Conservation (phyloP, 768 basidiomycete genomes). For the Agrocybe pediades region DNA sequence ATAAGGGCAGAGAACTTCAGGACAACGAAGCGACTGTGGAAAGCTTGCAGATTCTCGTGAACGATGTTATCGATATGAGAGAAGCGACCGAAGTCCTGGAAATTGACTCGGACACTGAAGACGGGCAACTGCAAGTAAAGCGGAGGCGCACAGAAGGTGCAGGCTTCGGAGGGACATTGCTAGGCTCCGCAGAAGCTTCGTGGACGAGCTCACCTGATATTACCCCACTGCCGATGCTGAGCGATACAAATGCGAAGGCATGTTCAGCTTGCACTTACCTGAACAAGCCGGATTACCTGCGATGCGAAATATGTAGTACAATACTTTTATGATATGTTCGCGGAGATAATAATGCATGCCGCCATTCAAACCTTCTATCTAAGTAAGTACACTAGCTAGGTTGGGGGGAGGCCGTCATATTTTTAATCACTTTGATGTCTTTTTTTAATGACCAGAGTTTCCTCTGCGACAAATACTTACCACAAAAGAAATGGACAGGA, state of each 20-base stretch:
- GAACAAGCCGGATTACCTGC: slow-evolving; percentile 43
- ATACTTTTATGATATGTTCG: slow-evolving; percentile 27
- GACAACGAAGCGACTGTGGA: slow-evolving; percentile 63
- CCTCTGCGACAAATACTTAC: too few relatives aligned
- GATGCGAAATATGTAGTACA: slow-evolving; percentile 53
- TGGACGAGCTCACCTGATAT: slow-evolving; percentile 28
- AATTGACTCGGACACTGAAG: slow-evolving; percentile 53
- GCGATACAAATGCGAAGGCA: slow-evolving; percentile 32
- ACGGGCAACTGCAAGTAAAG: slow-evolving; percentile 34
- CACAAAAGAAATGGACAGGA: too few relatives aligned
- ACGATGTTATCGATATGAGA: slow-evolving; percentile 67
- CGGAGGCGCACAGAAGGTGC: slow-evolving; percentile 57
- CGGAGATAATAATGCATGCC: too few relatives aligned
- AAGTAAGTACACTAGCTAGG: too few relatives aligned
- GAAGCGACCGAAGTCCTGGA: slow-evolving; percentile 64
- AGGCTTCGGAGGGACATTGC: slow-evolving; percentile 75
- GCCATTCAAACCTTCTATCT: too few relatives aligned
- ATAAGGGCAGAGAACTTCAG: slow-evolving; percentile 60
- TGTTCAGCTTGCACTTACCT: slow-evolving; percentile 63
- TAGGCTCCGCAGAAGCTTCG: slow-evolving; percentile 38
- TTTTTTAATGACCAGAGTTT: too few relatives aligned
- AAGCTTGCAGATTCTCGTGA: slow-evolving; percentile 50
- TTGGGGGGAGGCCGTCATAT: too few relatives aligned
- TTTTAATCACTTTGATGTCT: too few relatives aligned
- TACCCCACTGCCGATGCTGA: slow-evolving; percentile 15